Base-by-base conservation (phyloP, 352 stramenopile species). In the Pythium insidiosum region DNA sequence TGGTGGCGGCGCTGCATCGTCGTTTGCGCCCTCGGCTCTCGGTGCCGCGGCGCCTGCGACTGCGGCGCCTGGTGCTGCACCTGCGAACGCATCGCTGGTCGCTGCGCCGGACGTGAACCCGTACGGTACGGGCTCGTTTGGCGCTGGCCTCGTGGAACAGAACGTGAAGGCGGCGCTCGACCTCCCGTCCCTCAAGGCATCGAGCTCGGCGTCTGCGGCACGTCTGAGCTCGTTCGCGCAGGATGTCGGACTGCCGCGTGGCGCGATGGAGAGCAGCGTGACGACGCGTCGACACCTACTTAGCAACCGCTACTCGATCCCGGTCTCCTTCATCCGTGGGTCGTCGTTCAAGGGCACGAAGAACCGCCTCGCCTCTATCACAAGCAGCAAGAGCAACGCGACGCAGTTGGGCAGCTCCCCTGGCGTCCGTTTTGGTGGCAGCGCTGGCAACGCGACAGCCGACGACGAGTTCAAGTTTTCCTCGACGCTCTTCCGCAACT, bases 251-350 rank as follows among this genome's bases (percentile, higher is more conserved):
- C 59, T 89, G 22, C 71, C 73, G 0, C 71, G 71, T 36, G 69
- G 74, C 4, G 60, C 74, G 1, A 54, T 85, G 44, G 75, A 85
- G 43, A 66, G 61, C 18, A 53, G 68, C 25, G 50, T 82, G 10
- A 46, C 73, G 3, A 74, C 66, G n/a, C 69, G 73, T n/a, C 71
- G 74, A 16, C 73, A 80, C 56, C 58, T 72, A 3, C 47, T 55
- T n/a, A n/a, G 43, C 43, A 45, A 36, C 42, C 43, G 53, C 15
- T 57, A 81, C 22, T 60, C 72, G 1, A 72, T 88, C 18, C 75
- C 75, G 1, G 69, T 88, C 7, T 85, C 75, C 12, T 88, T 85
- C 47, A 80, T 88, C 12, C 75, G 75, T 38, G 70, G 70, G 21
- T 76, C 73, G 13, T 30, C 38, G 18, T 88, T 88, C 44, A 88